These are phyloP conservation scores for Penicillium desertorum DNA, from an alignment of 495 filamentous ascomycete species.

Conservation along the genomic window DNA sequence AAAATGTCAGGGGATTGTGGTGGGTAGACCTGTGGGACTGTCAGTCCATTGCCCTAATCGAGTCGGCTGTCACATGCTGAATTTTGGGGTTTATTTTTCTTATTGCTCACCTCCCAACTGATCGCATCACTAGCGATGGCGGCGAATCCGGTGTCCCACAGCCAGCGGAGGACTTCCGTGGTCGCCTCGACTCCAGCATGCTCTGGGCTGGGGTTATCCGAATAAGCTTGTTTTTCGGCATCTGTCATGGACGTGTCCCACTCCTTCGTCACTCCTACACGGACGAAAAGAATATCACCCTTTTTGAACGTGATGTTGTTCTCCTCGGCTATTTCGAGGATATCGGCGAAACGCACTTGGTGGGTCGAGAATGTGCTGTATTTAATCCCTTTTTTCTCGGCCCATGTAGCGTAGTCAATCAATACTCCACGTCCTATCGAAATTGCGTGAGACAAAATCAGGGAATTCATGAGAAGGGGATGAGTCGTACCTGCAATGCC, in stretches of 20 bases:
- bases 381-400: conserved; percentile 36
- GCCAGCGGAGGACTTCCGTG: conserved; percentile 43
- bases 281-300: conserved; percentile 57
- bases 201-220: conserved; percentile 24
- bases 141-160: conserved; percentile 50
- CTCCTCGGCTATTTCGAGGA: conserved; percentile 39
- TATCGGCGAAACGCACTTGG: conserved; percentile 40
- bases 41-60: conserved; percentile 7
- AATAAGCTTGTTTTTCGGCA: conserved; percentile 34
- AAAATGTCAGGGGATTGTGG: conserved; percentile 35
- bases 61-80: not conserved
- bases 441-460: not conserved
- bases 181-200: conserved; percentile 47
- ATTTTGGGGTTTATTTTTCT: not conserved
- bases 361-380: conserved; percentile 41
- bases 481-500: conserved; percentile 46
- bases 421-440: conserved; percentile 52
- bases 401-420: conserved; percentile 55
- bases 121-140: conserved; percentile 52
- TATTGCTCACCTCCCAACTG: conserved; percentile 42
- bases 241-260: conserved; percentile 41
- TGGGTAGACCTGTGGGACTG: conserved; percentile 29
- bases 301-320: conserved; percentile 42
- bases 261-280: conserved; percentile 46
- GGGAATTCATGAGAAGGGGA: not conserved